Evolutionary conservation across 306 rosid genomes (phyloP).

Genomic region (Quercus ilex): DNA sequence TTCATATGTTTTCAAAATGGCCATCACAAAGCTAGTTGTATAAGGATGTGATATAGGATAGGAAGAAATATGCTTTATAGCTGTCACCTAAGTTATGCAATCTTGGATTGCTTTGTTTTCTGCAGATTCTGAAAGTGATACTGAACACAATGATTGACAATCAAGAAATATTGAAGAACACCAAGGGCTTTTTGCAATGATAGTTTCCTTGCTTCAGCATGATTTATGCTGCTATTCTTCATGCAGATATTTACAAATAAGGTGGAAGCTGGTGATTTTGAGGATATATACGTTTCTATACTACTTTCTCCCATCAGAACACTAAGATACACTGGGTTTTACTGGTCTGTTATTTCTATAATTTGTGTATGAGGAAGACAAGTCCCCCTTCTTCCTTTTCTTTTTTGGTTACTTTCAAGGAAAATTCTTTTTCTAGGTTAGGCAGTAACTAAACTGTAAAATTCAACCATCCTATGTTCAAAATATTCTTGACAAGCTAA

Average conservation of each 20-base stretch:
- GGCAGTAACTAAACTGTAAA: too few relatives aligned
- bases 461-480: too few relatives aligned
- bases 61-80: not conserved
- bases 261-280: too few relatives aligned
- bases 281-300: too few relatives aligned
- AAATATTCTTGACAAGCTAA: too few relatives aligned
- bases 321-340: too few relatives aligned
- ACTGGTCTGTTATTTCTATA: too few relatives aligned
- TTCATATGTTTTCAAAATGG: not conserved
- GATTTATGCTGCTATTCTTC: not conserved
- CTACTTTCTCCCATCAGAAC: too few relatives aligned
- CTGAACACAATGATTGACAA: slow-evolving; percentile 74
- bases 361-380: too few relatives aligned
- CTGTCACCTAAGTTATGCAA: slow-evolving; percentile 4
- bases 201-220: not conserved
- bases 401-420: too few relatives aligned
- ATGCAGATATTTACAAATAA: not conserved
- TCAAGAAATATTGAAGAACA: not conserved
- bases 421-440: too few relatives aligned
- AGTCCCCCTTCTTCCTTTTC: too few relatives aligned
- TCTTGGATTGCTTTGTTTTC: not conserved
- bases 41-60: not conserved
- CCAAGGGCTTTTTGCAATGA: not conserved
- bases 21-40: not conserved
- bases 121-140: slow-evolving; percentile 90